Evolutionary conservation across 768 basidiomycete genomes (phyloP).

Genomic region (Ephemerocybe angulata): DNA sequence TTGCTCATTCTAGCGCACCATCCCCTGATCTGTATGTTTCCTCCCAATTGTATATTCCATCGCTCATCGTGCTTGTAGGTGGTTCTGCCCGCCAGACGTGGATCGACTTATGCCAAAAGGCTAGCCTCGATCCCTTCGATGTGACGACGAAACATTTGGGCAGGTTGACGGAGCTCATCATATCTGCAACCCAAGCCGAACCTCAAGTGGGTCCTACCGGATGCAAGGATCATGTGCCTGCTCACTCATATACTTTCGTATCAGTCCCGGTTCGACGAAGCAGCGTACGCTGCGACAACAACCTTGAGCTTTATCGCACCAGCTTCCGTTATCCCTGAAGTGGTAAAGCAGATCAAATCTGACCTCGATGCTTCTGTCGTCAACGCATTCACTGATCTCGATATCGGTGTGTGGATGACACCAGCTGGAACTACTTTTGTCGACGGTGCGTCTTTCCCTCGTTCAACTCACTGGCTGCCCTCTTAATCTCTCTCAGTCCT

Average conservation of each 20-base stretch:
- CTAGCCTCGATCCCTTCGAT: constrained; percentile 61
- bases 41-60: constrained; percentile 1
- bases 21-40: constrained; percentile 51
- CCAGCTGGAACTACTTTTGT: constrained; percentile 77
- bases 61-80: constrained; percentile 25
- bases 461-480: background rate
- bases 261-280: constrained; percentile 54
- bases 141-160: constrained; percentile 51
- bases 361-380: constrained; percentile 66
- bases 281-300: constrained; percentile 69
- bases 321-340: constrained; percentile 54
- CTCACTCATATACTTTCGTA: background rate
- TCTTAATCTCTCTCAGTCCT: constrained; percentile 47
- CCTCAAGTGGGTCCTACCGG: constrained; percentile 38
- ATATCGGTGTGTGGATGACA: constrained; percentile 82
- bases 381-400: constrained; percentile 61
- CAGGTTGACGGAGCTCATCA: constrained; percentile 43
- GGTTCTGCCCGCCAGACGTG: constrained; percentile 59
- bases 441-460: constrained; percentile 53
- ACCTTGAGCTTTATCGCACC: constrained; percentile 84
- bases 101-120: constrained; percentile 79
- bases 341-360: constrained; percentile 60
- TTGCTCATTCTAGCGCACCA: constrained; percentile 74
- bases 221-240: background rate
- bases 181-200: constrained; percentile 43